Evolutionary conservation across 208 protist genomes (phyloP).

Genomic region (Porcisia hertigi): DNA sequence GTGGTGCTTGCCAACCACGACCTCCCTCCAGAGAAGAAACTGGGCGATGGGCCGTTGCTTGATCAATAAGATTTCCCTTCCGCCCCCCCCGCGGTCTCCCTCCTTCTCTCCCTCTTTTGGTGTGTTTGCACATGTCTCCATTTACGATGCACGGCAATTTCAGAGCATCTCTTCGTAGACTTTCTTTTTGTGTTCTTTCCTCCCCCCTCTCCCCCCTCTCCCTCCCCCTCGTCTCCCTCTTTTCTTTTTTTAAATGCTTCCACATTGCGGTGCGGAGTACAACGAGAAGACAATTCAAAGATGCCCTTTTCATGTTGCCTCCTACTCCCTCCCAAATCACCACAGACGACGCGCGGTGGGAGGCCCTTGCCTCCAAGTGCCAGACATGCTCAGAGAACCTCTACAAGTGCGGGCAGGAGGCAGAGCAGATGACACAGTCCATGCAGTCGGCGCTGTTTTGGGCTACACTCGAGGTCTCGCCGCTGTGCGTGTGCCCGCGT

Average conservation of each 20-base stretch:
- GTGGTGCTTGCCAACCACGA: conserved; percentile 71
- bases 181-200: background rate
- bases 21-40: conserved; percentile 27
- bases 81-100: too few species aligned
- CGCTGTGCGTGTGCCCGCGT: background rate
- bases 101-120: too few species aligned
- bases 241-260: background rate
- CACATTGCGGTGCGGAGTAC: background rate
- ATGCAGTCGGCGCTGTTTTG: background rate
- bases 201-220: background rate
- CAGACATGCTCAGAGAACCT: background rate
- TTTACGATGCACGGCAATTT: background rate
- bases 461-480: background rate
- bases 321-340: background rate
- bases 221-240: too few species aligned
- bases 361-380: background rate
- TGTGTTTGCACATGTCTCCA: background rate
- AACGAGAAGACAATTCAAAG: background rate
- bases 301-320: background rate
- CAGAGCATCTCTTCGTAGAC: background rate
- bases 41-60: conserved; percentile 39
- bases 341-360: background rate
- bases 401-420: background rate
- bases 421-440: background rate
- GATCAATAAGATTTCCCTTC: background rate